Base-by-base conservation (phyloP, 139 green algal species). In the Astrephomene gubernaculifera region DNA sequence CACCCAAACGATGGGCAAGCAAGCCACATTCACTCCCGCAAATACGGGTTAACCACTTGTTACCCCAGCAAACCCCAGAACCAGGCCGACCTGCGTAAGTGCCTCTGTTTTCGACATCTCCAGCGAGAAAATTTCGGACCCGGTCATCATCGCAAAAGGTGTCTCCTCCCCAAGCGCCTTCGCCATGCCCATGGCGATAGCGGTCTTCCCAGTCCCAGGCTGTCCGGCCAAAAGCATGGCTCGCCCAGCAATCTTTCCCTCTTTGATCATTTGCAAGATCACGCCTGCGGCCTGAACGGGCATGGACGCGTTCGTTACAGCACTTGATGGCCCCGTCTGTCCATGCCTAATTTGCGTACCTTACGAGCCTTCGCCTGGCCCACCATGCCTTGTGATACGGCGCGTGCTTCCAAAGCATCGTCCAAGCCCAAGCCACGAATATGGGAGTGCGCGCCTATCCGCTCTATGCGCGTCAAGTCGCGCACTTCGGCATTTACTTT, bases 51-150 rank as follows among this genome's bases (percentile, higher is more conserved):
- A n/a, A n/a, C n/a, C n/a, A n/a, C n/a, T n/a, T n/a, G n/a, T n/a
- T n/a, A n/a, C n/a, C n/a, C n/a, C n/a, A n/a, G n/a, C n/a, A n/a
- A n/a, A n/a, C n/a, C n/a, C 38, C 33, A 38, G 27, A n/a, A 9
- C 19, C 38, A 9, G 2, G 17, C 88, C 12, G 49, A 94, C 94
- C 94, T 99, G 97, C 22, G 97, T 99, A 29, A 99, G 91, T 3
- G 97, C 97, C 87, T 99, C 97, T 9, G 97, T 99, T 79, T 99
- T 99, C 10, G 93, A 97, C 96, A 99, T 99, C 83, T 99, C 97
- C 61, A 99, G 91, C 0, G 95, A 98, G 85, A 99, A 99, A 54
- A 99, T 99, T 81, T 99, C 97, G 5, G 93, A 98, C 9, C 92
- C 96, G 0, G 97, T 96, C 92, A 99, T 99, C 93, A 98, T 98